These are phyloP conservation scores for Candida anglica DNA, from an alignment of 805 yeast species.

Conservation along the genomic window DNA sequence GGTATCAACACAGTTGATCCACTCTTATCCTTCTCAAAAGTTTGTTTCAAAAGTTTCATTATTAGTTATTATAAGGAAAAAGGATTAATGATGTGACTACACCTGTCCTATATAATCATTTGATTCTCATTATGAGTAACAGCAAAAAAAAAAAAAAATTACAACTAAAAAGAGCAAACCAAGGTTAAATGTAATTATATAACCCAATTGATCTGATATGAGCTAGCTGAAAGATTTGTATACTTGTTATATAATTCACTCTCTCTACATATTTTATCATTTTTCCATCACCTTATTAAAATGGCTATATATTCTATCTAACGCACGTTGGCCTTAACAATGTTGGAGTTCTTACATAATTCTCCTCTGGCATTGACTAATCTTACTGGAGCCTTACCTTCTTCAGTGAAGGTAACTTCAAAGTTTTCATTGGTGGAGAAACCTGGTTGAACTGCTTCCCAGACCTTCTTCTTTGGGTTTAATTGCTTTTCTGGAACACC, in stretches of 20 bases:
- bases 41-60: conserved; percentile 57
- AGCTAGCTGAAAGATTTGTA: too few relatives aligned
- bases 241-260: too few relatives aligned
- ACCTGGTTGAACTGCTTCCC: conserved; percentile 92
- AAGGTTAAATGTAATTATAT: too few relatives aligned
- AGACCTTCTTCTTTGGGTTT: conserved; percentile 97
- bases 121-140: too few relatives aligned
- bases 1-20: conserved; percentile 69
- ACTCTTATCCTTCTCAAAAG: conserved; percentile 53
- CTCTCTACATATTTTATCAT: too few relatives aligned
- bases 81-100: too few relatives aligned
- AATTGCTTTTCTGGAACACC: conserved; percentile 86
- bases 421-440: conserved; percentile 76
- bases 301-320: conserved; percentile 1
- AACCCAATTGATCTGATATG: too few relatives aligned
- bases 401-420: conserved; percentile 77
- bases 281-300: too few relatives aligned
- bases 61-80: too few relatives aligned
- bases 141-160: too few relatives aligned
- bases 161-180: too few relatives aligned
- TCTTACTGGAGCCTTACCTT: conserved; percentile 68
- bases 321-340: conserved; percentile 79
- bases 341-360: conserved; percentile 64
- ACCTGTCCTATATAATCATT: too few relatives aligned
- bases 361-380: conserved; percentile 81